phyloP scores from a whole-genome alignment of 2,329 filamentous ascomycete genomes.

The Apiospora rasikravindrae region DNA sequence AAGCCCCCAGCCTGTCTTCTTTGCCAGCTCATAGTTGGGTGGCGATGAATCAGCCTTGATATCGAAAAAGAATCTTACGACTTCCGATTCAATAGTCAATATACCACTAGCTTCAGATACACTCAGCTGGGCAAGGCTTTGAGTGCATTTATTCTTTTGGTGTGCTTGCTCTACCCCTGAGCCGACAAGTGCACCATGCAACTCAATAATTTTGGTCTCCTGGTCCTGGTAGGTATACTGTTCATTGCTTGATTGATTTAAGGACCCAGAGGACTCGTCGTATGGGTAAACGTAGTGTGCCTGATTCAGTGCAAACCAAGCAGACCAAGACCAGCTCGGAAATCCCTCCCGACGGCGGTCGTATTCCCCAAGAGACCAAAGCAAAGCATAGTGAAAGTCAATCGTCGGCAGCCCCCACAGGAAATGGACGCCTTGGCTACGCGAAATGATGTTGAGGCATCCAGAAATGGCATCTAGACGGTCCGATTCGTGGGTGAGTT shows the following conservation, averaged over 20 bases:
- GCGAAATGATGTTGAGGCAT: neutral
- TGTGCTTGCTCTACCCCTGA: neutral
- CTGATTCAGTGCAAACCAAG: neutral
- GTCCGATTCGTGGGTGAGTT: constrained; percentile 3
- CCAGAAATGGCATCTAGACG: neutral
- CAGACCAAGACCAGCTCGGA: constrained; percentile 1
- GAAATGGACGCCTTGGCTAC: neutral
- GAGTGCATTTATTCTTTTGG: neutral
- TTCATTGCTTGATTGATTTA: neutral
- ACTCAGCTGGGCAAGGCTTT: neutral
- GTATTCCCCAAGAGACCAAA: neutral
- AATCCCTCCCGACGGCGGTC: neutral
- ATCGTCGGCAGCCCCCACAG: too few species aligned
- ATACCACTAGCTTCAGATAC: neutral
- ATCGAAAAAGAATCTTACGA: neutral
- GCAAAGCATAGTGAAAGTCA: neutral
- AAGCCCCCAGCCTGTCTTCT: neutral
- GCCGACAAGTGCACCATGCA: neutral
- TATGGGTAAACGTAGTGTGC: neutral
- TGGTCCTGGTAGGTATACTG: neutral
- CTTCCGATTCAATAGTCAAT: neutral
- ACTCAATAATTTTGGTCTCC: neutral
- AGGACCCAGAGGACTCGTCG: neutral
- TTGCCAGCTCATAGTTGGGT: neutral
- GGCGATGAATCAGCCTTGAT: neutral